Conservation (phyloP, 257 asterid genomes). For the Solanum microdontum region DNA sequence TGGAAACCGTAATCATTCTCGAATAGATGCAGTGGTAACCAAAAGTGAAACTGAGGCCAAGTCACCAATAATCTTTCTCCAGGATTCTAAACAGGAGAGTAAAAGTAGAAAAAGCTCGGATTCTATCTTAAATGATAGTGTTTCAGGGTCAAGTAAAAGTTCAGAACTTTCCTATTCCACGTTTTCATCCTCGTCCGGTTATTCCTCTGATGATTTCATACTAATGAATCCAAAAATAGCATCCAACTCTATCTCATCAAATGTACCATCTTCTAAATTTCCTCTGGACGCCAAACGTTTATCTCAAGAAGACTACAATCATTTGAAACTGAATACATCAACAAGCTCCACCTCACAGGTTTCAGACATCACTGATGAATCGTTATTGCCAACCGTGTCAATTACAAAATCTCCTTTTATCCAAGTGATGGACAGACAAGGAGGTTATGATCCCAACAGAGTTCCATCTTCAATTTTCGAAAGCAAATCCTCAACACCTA, state of each 20-base stretch:
- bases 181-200: constrained; percentile 23
- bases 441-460: constrained; percentile 26
- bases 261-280: constrained; percentile 2
- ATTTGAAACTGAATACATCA: not conserved
- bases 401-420: constrained; percentile 14
- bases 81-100: constrained; percentile 10
- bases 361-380: not conserved
- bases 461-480: constrained; percentile 21
- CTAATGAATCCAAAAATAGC: constrained; percentile 13
- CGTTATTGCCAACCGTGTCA: constrained; percentile 8
- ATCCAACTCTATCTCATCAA: constrained; percentile 8
- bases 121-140: constrained; percentile 1
- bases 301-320: not conserved
- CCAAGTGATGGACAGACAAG: constrained; percentile 34
- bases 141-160: constrained; percentile 4
- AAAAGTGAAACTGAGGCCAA: constrained; percentile 2
- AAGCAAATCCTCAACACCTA: constrained; percentile 8
- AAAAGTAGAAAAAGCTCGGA: constrained; percentile 12
- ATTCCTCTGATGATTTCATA: constrained; percentile 19
- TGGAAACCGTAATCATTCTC: constrained; percentile 7
- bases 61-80: constrained; percentile 1
- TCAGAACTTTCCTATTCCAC: constrained; percentile 23
- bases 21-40: constrained; percentile 5
- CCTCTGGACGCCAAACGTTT: not conserved
- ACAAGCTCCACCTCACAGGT: not conserved